Percentiles rank a stretch among this genome's conserved stretches.
phyloP scores from a whole-genome alignment of 345 rosid genomes.

The Mercurialis annua region DNA sequence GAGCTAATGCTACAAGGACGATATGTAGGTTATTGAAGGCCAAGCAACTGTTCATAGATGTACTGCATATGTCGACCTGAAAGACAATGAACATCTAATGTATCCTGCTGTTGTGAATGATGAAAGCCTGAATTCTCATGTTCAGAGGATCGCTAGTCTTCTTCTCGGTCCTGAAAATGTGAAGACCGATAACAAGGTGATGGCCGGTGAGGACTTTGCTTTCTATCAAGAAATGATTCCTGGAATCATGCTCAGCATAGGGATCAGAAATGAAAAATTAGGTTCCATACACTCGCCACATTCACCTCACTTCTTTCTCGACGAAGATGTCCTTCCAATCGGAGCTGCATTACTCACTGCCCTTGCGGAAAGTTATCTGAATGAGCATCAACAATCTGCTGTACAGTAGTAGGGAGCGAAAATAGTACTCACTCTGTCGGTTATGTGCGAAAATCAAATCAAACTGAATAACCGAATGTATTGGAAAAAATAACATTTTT shows the following conservation, averaged over 20 bases:
- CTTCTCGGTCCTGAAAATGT: constrained; percentile 63
- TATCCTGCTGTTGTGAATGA: constrained; percentile 74
- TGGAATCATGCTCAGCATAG: constrained; percentile 64
- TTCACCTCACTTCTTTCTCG: constrained; percentile 71
- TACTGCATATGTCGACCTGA: constrained; percentile 43
- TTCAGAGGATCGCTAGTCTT: constrained; percentile 44
- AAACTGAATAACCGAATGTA: too few species aligned
- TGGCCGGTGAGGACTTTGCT: constrained; percentile 89
- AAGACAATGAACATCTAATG: constrained; percentile 39
- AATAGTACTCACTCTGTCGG: too few species aligned
- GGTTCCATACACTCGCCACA: constrained; percentile 67
- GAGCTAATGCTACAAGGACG: constrained; percentile 10
- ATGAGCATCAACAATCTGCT: constrained; percentile 40
- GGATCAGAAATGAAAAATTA: constrained; percentile 58
- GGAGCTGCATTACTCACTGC: constrained; percentile 76
- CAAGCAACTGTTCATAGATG: constrained; percentile 71
- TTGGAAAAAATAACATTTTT: too few species aligned
- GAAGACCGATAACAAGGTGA: constrained; percentile 35
- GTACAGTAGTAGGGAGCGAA: constrained; percentile 10
- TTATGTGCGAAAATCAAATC: too few species aligned
- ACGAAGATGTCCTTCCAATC: constrained; percentile 71
- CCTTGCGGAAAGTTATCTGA: constrained; percentile 57
- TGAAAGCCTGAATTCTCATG: constrained; percentile 45
- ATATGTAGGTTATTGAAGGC: constrained; percentile 56
- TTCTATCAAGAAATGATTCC: constrained; percentile 74